Conservation (phyloP, 2,329 filamentous ascomycete species). For the Epichloe gansuensis region DNA sequence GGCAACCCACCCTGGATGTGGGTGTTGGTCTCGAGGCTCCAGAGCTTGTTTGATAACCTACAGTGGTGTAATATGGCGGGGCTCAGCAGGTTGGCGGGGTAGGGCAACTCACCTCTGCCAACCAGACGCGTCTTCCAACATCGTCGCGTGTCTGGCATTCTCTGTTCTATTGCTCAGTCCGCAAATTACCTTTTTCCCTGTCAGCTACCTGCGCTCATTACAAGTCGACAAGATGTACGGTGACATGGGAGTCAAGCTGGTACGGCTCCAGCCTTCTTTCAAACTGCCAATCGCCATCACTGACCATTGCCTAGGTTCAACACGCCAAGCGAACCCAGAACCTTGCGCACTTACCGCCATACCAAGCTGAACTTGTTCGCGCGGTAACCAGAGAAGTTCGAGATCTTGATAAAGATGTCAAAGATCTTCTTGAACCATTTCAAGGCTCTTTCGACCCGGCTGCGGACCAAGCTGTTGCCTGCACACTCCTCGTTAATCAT, state of each 20-base stretch:
- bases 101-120: background rate
- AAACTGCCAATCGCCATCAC: background rate
- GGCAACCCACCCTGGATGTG: no score
- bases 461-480: constrained; percentile 71
- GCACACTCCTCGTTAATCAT: constrained; percentile 83
- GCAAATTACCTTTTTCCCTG: background rate
- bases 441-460: constrained; percentile 76
- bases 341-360: constrained; percentile 74
- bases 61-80: no score
- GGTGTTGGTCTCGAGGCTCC: no score
- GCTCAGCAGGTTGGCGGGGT: background rate
- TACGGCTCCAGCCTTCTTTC: constrained; percentile 26
- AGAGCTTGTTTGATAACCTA: no score
- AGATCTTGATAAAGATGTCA: constrained; percentile 80
- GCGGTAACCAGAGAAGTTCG: constrained; percentile 82
- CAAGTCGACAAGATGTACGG: constrained; percentile 56
- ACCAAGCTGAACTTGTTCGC: constrained; percentile 84
- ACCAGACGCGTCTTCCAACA: background rate
- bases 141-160: background rate
- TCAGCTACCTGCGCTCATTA: background rate
- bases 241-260: constrained; percentile 75
- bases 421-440: constrained; percentile 68
- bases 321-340: constrained; percentile 92
- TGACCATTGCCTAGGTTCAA: constrained; percentile 51
- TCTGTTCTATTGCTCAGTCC: no score